Evolutionary conservation across 2,329 filamentous ascomycete species (phyloP), one percentile per base, ranked within the genome.

Genomic region (Penicillium sp.): DNA sequence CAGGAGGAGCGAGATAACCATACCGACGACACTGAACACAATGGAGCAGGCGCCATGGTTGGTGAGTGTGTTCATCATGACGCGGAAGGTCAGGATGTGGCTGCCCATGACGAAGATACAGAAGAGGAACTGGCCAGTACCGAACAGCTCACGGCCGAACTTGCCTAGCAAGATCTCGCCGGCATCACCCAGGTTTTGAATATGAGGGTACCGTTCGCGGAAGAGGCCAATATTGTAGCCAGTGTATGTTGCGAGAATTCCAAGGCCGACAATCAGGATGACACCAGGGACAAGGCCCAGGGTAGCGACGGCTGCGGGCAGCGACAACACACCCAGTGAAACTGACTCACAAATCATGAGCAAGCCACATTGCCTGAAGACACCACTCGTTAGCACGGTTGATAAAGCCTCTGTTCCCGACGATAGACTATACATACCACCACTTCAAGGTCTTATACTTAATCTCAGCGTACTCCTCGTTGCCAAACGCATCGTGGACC

Each of bases 91-190:
- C 53, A 87, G 69, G 52, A 84, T 76, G 66, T 88, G 85, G 15
- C 82, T 84, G 32, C 78, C 83, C 66, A 84, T 81, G 54, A 85
- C 78, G 69, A 87, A 85, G 54, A 84, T 71, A 33, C 86, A 73
- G 65, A 86, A 80, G 13, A 87, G 67, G 8, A 77, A 69, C 57
- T 84, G 82, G 57, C 79, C 82, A 47, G 72, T 65, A 29, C 81
- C 82, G 43, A 85, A 74, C 28, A 87, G 56, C 63, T 84, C 80
- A 53, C 81, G 78, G 1, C 81, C 82, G 33, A 80, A 70, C 8
- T 68, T 70, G 12, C 85, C 84, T 56, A 77, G 72, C 45, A 87
- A 73, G 51, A 86, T 72, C 41, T 76, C 71, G 1, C 82, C 83
- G 9, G 81, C 83, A 59, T 88, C 84, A 22, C 81, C 80, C 56